Evolutionary conservation across 495 filamentous ascomycete species (phyloP).

Genomic region (Talaromyces proteolyticus): DNA sequence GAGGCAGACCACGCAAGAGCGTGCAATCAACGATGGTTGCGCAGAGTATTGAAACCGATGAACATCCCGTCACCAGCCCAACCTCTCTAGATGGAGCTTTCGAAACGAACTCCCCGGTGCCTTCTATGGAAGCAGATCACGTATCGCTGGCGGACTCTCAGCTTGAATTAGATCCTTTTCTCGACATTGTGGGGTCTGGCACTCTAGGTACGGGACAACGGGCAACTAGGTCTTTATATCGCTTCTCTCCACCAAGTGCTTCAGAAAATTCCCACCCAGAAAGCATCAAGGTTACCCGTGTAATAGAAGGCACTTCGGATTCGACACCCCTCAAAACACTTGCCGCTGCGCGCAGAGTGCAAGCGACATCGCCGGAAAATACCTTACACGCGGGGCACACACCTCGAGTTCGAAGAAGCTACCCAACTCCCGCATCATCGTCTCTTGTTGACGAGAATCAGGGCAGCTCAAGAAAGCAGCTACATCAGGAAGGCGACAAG

Average conservation of each 20-base stretch:
- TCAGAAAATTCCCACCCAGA: neutral
- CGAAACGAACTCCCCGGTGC: neutral
- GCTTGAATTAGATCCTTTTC: slow-evolving; percentile 3
- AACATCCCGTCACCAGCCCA: slow-evolving; percentile 12
- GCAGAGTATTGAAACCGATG: slow-evolving; percentile 7
- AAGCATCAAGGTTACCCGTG: neutral
- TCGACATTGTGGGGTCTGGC: slow-evolving; percentile 5
- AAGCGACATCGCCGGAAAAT: slow-evolving; percentile 22
- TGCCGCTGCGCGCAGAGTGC: slow-evolving; percentile 1
- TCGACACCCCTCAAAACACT: slow-evolving; percentile 1
- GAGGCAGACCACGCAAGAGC: slow-evolving; percentile 35
- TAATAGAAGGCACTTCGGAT: neutral
- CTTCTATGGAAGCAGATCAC: neutral
- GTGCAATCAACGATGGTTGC: slow-evolving; percentile 12
- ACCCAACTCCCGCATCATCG: slow-evolving; percentile 37
- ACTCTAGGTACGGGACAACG: slow-evolving; percentile 6
- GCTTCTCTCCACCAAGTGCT: neutral
- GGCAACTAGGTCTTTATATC: slow-evolving; percentile 12
- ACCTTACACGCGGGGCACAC: slow-evolving; percentile 24
- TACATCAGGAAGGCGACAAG: slow-evolving; percentile 1
- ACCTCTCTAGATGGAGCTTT: neutral
- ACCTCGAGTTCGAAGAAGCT: slow-evolving; percentile 23
- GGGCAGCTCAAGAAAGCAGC: slow-evolving; percentile 6
- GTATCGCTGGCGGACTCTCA: neutral
- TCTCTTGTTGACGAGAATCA: slow-evolving; percentile 30